Evolutionary conservation across 2,329 filamentous ascomycete genomes (phyloP), one percentile per base, ranked within the genome.

Genomic region (Talaromyces atroroseus): DNA sequence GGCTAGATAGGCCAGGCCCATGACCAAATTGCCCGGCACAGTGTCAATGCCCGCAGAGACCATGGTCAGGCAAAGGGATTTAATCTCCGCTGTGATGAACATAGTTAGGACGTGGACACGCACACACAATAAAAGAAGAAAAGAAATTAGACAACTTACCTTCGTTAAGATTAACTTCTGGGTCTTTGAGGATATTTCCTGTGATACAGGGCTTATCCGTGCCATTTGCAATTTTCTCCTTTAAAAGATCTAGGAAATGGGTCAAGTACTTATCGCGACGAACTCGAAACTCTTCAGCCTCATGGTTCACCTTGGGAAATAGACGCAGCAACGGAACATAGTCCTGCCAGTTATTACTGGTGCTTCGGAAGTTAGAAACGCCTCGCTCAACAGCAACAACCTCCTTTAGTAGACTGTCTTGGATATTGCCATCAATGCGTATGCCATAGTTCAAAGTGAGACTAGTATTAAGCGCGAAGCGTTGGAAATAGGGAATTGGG

Each of bases 261-360:
- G 79, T 79, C 73, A 87, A 73, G 60, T 87, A 87, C 52, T 79
- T 81, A 61, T 90, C 88, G 52, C 89, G 78, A 20, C 89, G 79
- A n/a, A 76, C 74, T 38, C 88, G 81, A 71, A 85, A 89, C 59
- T 85, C 82, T 7, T 80, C 73, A 0, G 88, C 87, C 49, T 83
- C 80, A 2, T 77, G 76, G 64, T 83, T 90, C 60, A 80, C 80
- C 32, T 78, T 82, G 2, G 84, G 80, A 61, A 83, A 80, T 2
- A 90, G 69, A 26, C 89, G 80, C 59, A 94, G 68, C 5, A 92
- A 65, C 0, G 89, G 88, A n/a, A 94, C 82, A 62, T 92, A 92
- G 65, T 94, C 89, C 65, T 90, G 87, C 83, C 87, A 89, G 68
- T 92, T 92, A 66, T 91, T 90, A 64, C 86, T 89, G 0, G 88